phyloP scores from a whole-genome alignment of 2,329 filamentous ascomycete species.

The Onygena corvina region DNA sequence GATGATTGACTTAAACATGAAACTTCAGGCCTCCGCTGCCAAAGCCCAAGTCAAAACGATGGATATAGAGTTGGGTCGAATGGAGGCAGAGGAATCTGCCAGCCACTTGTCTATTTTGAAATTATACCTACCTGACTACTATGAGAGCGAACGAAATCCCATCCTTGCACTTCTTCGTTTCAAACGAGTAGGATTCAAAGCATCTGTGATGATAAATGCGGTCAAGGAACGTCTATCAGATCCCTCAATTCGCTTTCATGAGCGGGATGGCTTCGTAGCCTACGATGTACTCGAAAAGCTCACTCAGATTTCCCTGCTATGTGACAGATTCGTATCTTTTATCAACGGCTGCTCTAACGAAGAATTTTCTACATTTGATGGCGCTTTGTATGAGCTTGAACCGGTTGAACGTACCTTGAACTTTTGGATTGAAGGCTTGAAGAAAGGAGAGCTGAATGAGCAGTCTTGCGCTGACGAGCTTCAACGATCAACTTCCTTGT shows the following conservation, averaged over 20 bases:
- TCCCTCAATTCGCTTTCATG: slow-evolving; percentile 49
- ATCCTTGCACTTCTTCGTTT: slow-evolving; percentile 81
- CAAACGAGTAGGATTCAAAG: slow-evolving; percentile 79
- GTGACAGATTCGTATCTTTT: slow-evolving; percentile 68
- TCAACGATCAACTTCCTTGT: slow-evolving; percentile 69
- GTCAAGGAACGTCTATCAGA: slow-evolving; percentile 66
- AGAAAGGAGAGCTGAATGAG: slow-evolving; percentile 75
- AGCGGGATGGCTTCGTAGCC: slow-evolving; percentile 67
- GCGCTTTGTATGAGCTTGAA: slow-evolving; percentile 74
- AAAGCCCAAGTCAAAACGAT: slow-evolving; percentile 93
- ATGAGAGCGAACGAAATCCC: slow-evolving; percentile 67
- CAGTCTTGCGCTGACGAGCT: slow-evolving; percentile 70
- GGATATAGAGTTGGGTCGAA: slow-evolving; percentile 70
- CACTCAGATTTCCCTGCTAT: slow-evolving; percentile 70
- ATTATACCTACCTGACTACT: slow-evolving; percentile 76
- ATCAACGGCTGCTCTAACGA: slow-evolving; percentile 67
- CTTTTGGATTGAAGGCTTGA: slow-evolving; percentile 71
- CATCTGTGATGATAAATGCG: slow-evolving; percentile 62
- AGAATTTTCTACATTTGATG: slow-evolving; percentile 66
- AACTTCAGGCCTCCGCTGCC: slow-evolving; percentile 75
- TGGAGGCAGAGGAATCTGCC: slow-evolving; percentile 78
- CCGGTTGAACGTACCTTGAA: slow-evolving; percentile 84
- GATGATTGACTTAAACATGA: slow-evolving; percentile 94
- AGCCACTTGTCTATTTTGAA: slow-evolving; percentile 84
- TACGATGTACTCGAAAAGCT: slow-evolving; percentile 78